Conservation (phyloP, 2,329 filamentous ascomycete genomes). For the Xylaria sp. region DNA sequence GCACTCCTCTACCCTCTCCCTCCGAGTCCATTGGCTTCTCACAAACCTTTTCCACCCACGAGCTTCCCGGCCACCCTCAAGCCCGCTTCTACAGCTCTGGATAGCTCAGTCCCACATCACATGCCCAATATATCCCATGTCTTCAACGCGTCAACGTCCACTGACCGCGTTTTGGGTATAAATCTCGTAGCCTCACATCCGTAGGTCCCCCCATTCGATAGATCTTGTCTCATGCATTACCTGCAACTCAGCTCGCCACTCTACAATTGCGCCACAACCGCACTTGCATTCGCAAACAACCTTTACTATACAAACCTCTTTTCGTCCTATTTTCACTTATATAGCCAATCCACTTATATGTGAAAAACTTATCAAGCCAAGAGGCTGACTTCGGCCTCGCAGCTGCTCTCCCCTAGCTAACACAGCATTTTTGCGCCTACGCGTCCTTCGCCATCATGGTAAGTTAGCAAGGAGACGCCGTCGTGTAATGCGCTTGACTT, state of each 20-base stretch:
- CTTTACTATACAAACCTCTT: neutral
- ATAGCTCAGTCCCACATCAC: slow-evolving; percentile 16
- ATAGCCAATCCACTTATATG: slow-evolving; percentile 16
- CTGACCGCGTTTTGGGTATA: slow-evolving; percentile 39
- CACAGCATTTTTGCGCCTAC: slow-evolving; percentile 35
- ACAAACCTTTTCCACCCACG: slow-evolving; percentile 42
- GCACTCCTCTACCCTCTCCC: slow-evolving; percentile 36
- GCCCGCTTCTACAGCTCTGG: slow-evolving; percentile 23
- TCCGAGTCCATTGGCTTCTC: slow-evolving; percentile 32
- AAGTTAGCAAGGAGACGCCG: slow-evolving; percentile 22
- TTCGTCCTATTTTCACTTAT: neutral
- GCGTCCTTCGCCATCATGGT: slow-evolving; percentile 42
- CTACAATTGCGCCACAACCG: slow-evolving; percentile 23
- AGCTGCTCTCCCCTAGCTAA: slow-evolving; percentile 44
- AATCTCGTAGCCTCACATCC: slow-evolving; percentile 30
- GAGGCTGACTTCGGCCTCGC: slow-evolving; percentile 55
- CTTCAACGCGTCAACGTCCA: slow-evolving; percentile 38
- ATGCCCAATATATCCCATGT: slow-evolving; percentile 30
- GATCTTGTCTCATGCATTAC: slow-evolving; percentile 3
- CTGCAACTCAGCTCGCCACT: slow-evolving; percentile 9
- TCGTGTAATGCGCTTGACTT: slow-evolving; percentile 33
- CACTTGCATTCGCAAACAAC: slow-evolving; percentile 2
- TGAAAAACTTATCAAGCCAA: neutral
- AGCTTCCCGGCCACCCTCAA: slow-evolving; percentile 31
- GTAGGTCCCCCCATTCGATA: slow-evolving; percentile 32